phyloP scores from a whole-genome alignment of 2,329 filamentous ascomycete genomes.

The Exophiala aquamarina region DNA sequence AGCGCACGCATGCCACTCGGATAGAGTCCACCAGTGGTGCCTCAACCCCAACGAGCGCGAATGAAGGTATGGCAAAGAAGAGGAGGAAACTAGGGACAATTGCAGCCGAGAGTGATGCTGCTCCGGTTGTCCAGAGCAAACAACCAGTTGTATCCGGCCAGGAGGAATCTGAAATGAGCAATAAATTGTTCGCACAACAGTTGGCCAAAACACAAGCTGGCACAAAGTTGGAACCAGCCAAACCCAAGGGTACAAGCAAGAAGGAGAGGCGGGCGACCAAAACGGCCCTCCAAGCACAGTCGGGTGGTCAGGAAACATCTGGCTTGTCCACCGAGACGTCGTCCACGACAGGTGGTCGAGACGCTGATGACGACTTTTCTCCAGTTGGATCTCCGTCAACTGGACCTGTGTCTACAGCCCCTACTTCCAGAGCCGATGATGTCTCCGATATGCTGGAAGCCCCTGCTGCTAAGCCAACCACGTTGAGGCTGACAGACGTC shows the following conservation, averaged over 20 bases:
- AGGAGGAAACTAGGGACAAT: conserved; percentile 39
- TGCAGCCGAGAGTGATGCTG: conserved; percentile 33
- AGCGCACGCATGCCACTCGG: conserved; percentile 20
- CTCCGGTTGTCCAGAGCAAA: conserved; percentile 29
- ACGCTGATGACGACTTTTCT: conserved; percentile 76
- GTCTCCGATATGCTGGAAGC: conserved; percentile 92
- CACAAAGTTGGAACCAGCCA: conserved; percentile 51
- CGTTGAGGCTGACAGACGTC: conserved; percentile 75
- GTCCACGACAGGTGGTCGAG: conserved; percentile 69
- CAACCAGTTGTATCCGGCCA: conserved; percentile 31
- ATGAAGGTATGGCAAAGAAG: conserved; percentile 31
- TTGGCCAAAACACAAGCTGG: conserved; percentile 71
- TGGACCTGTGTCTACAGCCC: conserved; percentile 35
- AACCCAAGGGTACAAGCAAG: conserved; percentile 31
- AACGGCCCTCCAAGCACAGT: conserved; percentile 49
- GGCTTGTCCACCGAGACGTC: conserved; percentile 59
- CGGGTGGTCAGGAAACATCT: conserved; percentile 44
- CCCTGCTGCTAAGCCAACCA: conserved; percentile 64
- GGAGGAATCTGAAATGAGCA: conserved; percentile 63
- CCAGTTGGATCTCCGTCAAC: conserved; percentile 63
- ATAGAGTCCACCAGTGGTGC: conserved; percentile 18
- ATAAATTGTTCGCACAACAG: conserved; percentile 74
- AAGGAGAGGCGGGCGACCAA: conserved; percentile 45
- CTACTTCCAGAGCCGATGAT: conserved; percentile 62
- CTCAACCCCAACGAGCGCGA: conserved; percentile 19